These are phyloP conservation scores for Aspergillus neoniger DNA, from an alignment of 2,329 filamentous ascomycete genomes.

Conservation along the genomic window DNA sequence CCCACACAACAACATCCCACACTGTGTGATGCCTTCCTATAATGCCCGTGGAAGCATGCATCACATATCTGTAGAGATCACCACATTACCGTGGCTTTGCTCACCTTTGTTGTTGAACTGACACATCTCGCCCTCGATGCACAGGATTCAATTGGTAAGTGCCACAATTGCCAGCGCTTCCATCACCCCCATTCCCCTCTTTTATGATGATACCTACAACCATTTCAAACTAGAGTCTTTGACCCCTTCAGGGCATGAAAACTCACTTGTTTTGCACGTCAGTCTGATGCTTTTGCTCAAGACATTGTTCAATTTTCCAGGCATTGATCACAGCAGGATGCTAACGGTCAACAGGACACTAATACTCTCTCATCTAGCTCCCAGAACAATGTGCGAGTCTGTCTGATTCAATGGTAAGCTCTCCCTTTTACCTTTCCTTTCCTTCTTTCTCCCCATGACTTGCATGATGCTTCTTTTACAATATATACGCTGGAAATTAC, in stretches of 20 bases:
- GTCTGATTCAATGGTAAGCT: conserved; percentile 28
- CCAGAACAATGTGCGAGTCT: background rate
- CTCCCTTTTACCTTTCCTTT: conserved; percentile 36
- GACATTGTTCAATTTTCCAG: conserved; percentile 9
- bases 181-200: conserved; percentile 34
- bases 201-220: conserved; percentile 79
- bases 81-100: background rate
- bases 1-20: conserved; percentile 4
- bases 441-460: conserved; percentile 14
- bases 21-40: conserved; percentile 16
- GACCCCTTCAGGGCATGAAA: conserved; percentile 79
- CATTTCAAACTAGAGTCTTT: conserved; percentile 95
- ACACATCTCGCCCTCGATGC: conserved; percentile 8
- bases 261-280: conserved; percentile 75
- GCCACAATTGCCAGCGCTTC: conserved; percentile 1
- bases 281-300: conserved; percentile 68
- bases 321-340: conserved; percentile 1
- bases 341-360: conserved; percentile 10
- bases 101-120: conserved; percentile 9
- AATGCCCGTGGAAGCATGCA: conserved; percentile 13
- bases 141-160: conserved; percentile 31
- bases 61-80: conserved; percentile 3
- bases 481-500: conserved; percentile 91
- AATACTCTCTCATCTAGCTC: conserved; percentile 7
- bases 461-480: conserved; percentile 60